phyloP scores from a whole-genome alignment of 2,329 filamentous ascomycete species.

The Phoma herbarum region DNA sequence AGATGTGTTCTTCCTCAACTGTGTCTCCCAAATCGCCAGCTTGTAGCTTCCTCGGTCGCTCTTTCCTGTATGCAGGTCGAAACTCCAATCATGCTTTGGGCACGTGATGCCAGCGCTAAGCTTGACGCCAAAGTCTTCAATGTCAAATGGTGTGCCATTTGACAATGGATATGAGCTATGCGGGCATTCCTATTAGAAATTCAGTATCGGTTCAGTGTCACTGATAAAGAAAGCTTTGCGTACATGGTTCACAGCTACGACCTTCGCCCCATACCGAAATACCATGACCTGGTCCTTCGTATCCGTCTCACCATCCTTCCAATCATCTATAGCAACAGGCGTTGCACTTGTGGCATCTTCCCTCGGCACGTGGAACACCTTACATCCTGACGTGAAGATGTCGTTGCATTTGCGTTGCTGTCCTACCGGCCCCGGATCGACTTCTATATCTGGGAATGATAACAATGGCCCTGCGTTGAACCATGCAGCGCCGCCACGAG shows the following conservation, averaged over 20 bases:
- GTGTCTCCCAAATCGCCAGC: slow-evolving; percentile 70
- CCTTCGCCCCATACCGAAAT: slow-evolving; percentile 68
- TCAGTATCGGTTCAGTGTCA: no score
- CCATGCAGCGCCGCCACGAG: slow-evolving; percentile 35
- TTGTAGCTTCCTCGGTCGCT: slow-evolving; percentile 70
- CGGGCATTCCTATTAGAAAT: slow-evolving; percentile 65
- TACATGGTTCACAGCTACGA: slow-evolving; percentile 76
- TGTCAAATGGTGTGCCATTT: slow-evolving; percentile 70
- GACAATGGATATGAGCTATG: slow-evolving; percentile 74
- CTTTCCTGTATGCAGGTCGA: slow-evolving; percentile 71
- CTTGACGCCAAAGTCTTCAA: slow-evolving; percentile 74
- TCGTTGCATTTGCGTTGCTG: slow-evolving; percentile 30
- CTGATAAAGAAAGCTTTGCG: neutral
- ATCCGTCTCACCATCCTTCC: slow-evolving; percentile 33
- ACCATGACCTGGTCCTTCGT: slow-evolving; percentile 69
- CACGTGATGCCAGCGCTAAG: slow-evolving; percentile 71
- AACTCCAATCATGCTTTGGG: slow-evolving; percentile 76
- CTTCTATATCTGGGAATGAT: slow-evolving; percentile 32
- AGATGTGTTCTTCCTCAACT: slow-evolving; percentile 52
- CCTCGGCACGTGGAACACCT: slow-evolving; percentile 36
- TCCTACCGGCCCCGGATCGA: slow-evolving; percentile 20
- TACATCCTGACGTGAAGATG: slow-evolving; percentile 30
- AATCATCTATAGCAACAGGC: slow-evolving; percentile 37
- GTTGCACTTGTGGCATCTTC: slow-evolving; percentile 31
- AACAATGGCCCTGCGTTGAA: slow-evolving; percentile 33